These are phyloP conservation scores for Lignosus rhinocerotis DNA, from an alignment of 1,284 basidiomycete genomes.

Conservation along the genomic window DNA sequence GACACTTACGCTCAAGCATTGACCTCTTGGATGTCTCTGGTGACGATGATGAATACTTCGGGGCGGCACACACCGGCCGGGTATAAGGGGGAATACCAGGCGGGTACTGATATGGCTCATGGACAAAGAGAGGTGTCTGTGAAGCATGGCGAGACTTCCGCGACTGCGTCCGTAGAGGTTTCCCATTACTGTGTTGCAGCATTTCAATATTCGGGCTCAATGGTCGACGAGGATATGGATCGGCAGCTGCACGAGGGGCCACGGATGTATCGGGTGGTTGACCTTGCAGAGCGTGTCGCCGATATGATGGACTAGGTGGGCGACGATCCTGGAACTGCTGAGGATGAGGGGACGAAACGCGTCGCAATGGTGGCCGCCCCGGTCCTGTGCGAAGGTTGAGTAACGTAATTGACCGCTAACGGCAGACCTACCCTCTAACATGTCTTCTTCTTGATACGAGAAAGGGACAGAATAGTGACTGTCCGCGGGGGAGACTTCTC, in stretches of 20 bases:
- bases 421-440: constrained; percentile 19
- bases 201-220: constrained; percentile 19
- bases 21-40: constrained; percentile 29
- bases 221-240: constrained; percentile 26
- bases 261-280: constrained; percentile 4
- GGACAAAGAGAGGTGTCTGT: constrained; percentile 15
- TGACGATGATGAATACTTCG: constrained; percentile 13
- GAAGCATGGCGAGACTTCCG: constrained; percentile 19
- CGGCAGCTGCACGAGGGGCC: constrained; percentile 20
- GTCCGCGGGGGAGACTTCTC: constrained; percentile 23
- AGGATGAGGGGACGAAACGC: constrained; percentile 15
- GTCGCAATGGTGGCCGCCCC: constrained; percentile 17
- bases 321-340: constrained; percentile 13
- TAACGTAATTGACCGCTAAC: not conserved
- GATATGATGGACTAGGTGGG: constrained; percentile 11
- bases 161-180: constrained; percentile 24
- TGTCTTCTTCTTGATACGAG: constrained; percentile 18
- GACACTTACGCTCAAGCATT: constrained; percentile 54
- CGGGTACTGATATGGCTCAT: constrained; percentile 14
- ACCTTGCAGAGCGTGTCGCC: constrained; percentile 9
- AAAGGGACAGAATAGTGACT: constrained; percentile 18
- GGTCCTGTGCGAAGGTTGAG: constrained; percentile 12
- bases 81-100: constrained; percentile 10
- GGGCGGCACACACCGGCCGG: constrained; percentile 14
- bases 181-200: constrained; percentile 23